Base-by-base conservation (phyloP, 2,329 filamentous ascomycete species). In the Ascochyta lentis region DNA sequence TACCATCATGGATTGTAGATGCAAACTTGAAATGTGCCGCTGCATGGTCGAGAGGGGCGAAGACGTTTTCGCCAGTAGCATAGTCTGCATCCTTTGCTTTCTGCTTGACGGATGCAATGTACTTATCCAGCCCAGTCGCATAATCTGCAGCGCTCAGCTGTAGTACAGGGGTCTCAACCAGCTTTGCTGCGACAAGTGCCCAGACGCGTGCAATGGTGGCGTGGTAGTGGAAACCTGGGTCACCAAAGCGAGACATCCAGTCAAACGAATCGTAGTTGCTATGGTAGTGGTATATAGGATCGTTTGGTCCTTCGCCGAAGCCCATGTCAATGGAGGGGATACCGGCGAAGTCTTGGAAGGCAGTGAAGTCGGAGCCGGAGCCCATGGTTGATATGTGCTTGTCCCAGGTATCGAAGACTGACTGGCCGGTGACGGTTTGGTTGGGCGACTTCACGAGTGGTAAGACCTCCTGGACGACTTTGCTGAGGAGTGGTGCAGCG, bases 171-270 rank as follows among this genome's bases (percentile, higher is more conserved):
- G 76, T 77, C 53, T 83, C 80, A 24, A 78, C 63, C 3, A 83
- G 67, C 40, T 77, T 77, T 3, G 78, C 80, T 1, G 78, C 76
- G 1, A 82, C 69, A 2, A 83, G 66, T 2, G 71, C 73, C 71
- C 78, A 80, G 26, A 82, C 59, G 63, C 80, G 76, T 2, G 80
- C 76, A 22, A 81, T 79, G 0, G 80, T 74, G 22, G 76, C 76
- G 65, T 89, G 86, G 64, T 88, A 86, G 7, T 81, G 71, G 75
- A 84, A 88, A 10, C 74, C 77, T 0, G 80, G 78, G 62, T 96
- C 92, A 4, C 91, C 91, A 63, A 86, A 92, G 3, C 80, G 88
- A 13, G 88, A 82, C 90, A 95, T 95, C 91, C 91, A 96, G 66
- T 88, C 80, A 70, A 90, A 93, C 31, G 84, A 90, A 70, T 96